Evolutionary conservation across 2,329 filamentous ascomycete species (phyloP), one percentile per base, ranked within the genome.

Genomic region (Nothophaeocryptopus gaeumannii): DNA sequence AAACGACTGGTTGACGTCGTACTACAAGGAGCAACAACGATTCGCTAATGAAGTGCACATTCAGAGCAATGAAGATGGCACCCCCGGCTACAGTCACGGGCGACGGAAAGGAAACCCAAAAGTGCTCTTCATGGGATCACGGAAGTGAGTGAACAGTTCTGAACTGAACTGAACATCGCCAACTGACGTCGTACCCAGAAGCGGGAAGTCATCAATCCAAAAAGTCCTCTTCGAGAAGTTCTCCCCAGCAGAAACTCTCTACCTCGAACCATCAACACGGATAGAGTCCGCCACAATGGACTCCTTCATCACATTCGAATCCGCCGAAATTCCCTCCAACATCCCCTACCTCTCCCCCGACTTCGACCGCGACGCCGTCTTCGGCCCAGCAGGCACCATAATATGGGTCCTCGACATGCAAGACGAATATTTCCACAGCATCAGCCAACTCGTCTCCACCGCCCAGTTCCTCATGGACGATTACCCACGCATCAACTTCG

Each of bases 171-270:
- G 20, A 26, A n/a, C 45, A 30, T 2, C 14, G 20, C 38, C 1
- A 12, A 20, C 20, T 38, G 30, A 39, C n/a, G n/a, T 26, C 13
- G 34, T 20, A 20, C 26, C 20, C 59, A 99, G 93, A 74, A 96
- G 91, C 67, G 93, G 93, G 53, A 99, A 99, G 69, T 97, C 93
- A 0, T 99, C 93, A 5, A 97, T 99, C 67, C 93, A 91, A 20
- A 97, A 90, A 65, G 95, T 99, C 40, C 92, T 99, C n/a, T 97
- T 99, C 65, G 91, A 97, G 72, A 99, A 99, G 69, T 84, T 97
- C 66, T 89, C 92, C 2, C 91, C 93, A 2, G 95, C 88, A 61
- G 95, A 99, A 74, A 97, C 93, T 0, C 74, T 99, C 12, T 99
- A 96, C 64, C 80, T 99, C 13, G 93, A 97, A 70, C 95, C 93